These are phyloP conservation scores for Cryptococcus depauperatus DNA, from an alignment of 1,284 basidiomycete species.

Conservation along the genomic window DNA sequence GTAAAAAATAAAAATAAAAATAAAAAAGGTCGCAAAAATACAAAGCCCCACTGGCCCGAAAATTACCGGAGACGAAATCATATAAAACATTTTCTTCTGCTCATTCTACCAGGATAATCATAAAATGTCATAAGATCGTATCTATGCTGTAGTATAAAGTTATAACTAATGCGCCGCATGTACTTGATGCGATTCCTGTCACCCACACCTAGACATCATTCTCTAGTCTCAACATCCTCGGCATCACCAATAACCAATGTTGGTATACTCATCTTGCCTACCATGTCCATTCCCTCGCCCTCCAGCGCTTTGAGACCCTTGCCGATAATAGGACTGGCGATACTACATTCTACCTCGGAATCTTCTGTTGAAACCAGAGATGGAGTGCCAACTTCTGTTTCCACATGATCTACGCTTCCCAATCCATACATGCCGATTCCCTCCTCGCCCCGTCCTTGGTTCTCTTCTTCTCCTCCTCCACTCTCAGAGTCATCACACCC, in stretches of 20 bases:
- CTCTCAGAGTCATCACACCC: constrained; percentile 8
- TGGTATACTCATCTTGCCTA: too few relatives aligned
- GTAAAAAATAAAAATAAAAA: neutral
- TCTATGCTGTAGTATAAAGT: too few relatives aligned
- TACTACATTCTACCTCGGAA: constrained; percentile 16
- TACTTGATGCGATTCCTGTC: too few relatives aligned
- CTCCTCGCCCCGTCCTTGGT: neutral
- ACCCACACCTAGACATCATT: too few relatives aligned
- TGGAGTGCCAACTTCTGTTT: constrained; percentile 16
- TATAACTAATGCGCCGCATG: too few relatives aligned
- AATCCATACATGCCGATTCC: neutral
- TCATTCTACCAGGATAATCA: neutral
- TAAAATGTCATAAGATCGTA: constrained; percentile 2
- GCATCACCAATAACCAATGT: neutral
- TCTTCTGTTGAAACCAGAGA: constrained; percentile 17
- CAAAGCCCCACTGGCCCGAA: neutral
- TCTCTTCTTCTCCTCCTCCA: constrained; percentile 4
- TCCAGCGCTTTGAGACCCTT: too few relatives aligned
- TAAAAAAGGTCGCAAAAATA: neutral
- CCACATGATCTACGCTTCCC: too few relatives aligned
- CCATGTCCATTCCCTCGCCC: too few relatives aligned
- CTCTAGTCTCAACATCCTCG: neutral
- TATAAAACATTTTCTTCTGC: neutral
- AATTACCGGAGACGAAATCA: neutral
- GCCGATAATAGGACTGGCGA: constrained; percentile 10